Conservation (phyloP, 768 basidiomycete genomes). For the Russula abietina region DNA sequence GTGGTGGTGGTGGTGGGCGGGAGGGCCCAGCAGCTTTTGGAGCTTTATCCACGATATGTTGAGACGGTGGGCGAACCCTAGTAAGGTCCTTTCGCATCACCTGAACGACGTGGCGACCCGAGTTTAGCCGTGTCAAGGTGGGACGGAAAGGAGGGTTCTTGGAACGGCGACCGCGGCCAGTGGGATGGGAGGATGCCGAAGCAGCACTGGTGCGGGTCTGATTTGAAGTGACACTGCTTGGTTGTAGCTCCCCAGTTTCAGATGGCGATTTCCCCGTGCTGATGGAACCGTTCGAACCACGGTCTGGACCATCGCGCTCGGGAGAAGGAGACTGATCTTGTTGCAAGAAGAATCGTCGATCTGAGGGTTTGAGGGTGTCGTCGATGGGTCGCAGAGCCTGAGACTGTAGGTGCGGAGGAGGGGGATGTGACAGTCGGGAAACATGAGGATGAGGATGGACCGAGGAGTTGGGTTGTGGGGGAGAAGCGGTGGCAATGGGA, state of each 20-base stretch:
- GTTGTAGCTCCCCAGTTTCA: too few relatives aligned
- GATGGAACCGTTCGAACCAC: conserved; percentile 30
- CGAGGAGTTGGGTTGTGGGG: background rate
- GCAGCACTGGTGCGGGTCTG: too few relatives aligned
- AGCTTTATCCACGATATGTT: conserved; percentile 9
- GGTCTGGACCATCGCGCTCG: conserved; percentile 30
- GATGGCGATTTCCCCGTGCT: too few relatives aligned
- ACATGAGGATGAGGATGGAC: background rate
- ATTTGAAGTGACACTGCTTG: too few relatives aligned
- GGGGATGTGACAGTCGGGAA: background rate
- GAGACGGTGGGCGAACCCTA: conserved; percentile 2
- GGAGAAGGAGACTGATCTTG: conserved; percentile 39
- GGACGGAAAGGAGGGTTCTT: conserved; percentile 22
- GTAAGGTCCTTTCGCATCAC: conserved; percentile 9
- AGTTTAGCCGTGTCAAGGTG: conserved; percentile 16
- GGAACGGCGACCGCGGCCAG: conserved; percentile 25
- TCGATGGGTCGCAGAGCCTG: conserved; percentile 24
- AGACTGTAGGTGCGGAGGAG: background rate
- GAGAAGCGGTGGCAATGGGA: conserved; percentile 23
- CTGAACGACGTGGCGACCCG: conserved; percentile 16
- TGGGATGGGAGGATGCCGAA: conserved; percentile 27
- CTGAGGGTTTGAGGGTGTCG: conserved; percentile 34
- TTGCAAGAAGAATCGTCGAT: conserved; percentile 42
- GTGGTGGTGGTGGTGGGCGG: conserved; percentile 3
- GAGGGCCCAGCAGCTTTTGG: conserved; percentile 14